Evolutionary conservation across 2,329 filamentous ascomycete genomes (phyloP), one percentile per base, ranked within the genome.

Genomic region (Fusarium sp.): DNA sequence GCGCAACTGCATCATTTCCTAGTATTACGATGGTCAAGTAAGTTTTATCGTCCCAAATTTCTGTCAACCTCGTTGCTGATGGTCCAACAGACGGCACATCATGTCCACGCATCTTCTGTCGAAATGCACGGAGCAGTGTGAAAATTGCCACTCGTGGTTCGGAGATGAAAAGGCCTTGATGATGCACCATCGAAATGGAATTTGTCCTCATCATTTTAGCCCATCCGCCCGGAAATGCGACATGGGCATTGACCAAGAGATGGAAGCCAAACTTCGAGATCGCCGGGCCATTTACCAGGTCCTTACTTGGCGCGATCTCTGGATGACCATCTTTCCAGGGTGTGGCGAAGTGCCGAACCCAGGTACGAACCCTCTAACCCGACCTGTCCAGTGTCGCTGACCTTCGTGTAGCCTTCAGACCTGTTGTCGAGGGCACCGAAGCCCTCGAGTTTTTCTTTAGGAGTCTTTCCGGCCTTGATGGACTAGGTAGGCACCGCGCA

Each of bases 21-120:
- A 50, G 18, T 3, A 65, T 65, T n/a, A 50, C 54, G 1, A 56
- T 65, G 31, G 41, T 65, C 31, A 65, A 65, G 64, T 65, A 6
- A 27, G 24, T 8, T 14, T 18, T 9, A n/a, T 29, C 29, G 13
- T 37, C 20, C 20, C 33, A 16, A 35, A 20, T 33, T 11, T 18
- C 50, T 14, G 9, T 1, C n/a, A 58, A 9, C 11, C 31, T 9
- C 5, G 29, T 57, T 6, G 33, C 29, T 50, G 33, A 45, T 18
- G 8, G 7, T 35, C 16, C 5, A 6, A 6, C 11, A 65, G 64
- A 31, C 64, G 64, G 1, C 64, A 65, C 41, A 52, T 65, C 11
- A 61, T 39, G 43, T 20, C 29, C 1, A 9, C 29, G 31, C 52
- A 57, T 6, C 33, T 57, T n/a, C 7, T 57, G 5, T 22, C n/a